A percentile compares a stretch with the other conserved stretches of the same genome.
These are phyloP conservation scores for Talaromyces atroroseus DNA, from an alignment of 2,329 filamentous ascomycete species.

Conservation along the genomic window DNA sequence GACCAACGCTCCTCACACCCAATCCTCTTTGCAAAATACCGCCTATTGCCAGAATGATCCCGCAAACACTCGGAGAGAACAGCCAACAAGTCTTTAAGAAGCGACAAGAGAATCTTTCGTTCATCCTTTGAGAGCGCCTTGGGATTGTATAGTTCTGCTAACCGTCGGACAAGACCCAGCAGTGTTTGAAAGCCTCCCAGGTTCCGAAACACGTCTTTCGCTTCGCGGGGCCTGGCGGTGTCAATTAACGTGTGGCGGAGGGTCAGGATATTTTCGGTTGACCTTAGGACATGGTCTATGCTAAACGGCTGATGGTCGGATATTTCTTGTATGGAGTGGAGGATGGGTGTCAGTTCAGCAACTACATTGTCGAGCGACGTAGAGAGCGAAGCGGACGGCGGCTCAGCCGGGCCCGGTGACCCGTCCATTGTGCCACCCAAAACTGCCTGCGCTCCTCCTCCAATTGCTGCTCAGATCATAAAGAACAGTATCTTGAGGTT, in stretches of 20 bases:
- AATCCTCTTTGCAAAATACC: slow-evolving; percentile 75
- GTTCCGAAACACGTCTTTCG: slow-evolving; percentile 78
- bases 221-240: slow-evolving; percentile 42
- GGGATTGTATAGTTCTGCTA: slow-evolving; percentile 68
- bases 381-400: slow-evolving; percentile 5
- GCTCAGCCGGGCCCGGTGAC: slow-evolving; percentile 7
- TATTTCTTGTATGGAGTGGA: slow-evolving; percentile 32
- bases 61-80: slow-evolving; percentile 70
- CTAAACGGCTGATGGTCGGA: slow-evolving; percentile 25
- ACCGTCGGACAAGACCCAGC: slow-evolving; percentile 61
- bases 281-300: slow-evolving; percentile 32
- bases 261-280: slow-evolving; percentile 56
- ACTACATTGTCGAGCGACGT: slow-evolving; percentile 5
- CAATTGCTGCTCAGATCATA: background rate
- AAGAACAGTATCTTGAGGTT: background rate
- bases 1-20: slow-evolving; percentile 73
- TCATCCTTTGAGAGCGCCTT: slow-evolving; percentile 55
- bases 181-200: slow-evolving; percentile 72
- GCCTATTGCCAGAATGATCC: slow-evolving; percentile 76
- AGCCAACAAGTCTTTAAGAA: slow-evolving; percentile 52
- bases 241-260: slow-evolving; percentile 62
- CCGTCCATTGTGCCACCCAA: slow-evolving; percentile 12
- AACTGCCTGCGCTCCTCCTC: slow-evolving; percentile 3
- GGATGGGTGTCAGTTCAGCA: slow-evolving; percentile 16
- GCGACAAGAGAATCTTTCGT: slow-evolving; percentile 62